phyloP scores from a whole-genome alignment of 176 grass and related monocot genomes.

The Avena eriantha region DNA sequence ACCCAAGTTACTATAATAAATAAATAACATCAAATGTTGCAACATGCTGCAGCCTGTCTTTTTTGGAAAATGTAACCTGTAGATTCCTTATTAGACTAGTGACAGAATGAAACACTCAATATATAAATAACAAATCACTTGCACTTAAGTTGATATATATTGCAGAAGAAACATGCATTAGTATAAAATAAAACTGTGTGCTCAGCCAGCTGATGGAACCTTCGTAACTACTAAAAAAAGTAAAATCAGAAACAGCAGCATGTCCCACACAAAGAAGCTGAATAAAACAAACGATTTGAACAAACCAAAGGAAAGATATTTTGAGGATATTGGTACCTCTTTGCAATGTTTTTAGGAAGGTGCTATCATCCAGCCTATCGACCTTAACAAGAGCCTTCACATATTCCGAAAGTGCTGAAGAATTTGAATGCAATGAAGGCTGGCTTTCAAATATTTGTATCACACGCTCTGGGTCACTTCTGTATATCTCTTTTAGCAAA shows the following conservation, averaged over 20 bases:
- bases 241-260: not conserved
- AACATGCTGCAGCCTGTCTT: not conserved
- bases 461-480: slow-evolving; percentile 93
- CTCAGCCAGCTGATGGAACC: not conserved
- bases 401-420: slow-evolving; percentile 88
- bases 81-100: not conserved
- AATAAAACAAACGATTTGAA: not conserved
- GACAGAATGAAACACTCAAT: not conserved
- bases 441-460: slow-evolving; percentile 98
- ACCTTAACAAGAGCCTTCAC: slow-evolving; percentile 96
- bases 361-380: slow-evolving; percentile 89
- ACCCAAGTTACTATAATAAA: not conserved
- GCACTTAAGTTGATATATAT: not conserved
- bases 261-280: slow-evolving; percentile 24
- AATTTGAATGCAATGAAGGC: slow-evolving; percentile 78
- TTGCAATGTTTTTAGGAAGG: slow-evolving; percentile 88
- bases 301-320: slow-evolving; percentile 21
- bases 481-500: slow-evolving; percentile 91
- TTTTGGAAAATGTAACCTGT: not conserved
- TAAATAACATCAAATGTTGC: not conserved
- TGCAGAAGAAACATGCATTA: not conserved
- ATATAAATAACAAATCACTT: not conserved
- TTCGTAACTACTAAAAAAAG: not conserved
- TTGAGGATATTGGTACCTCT: slow-evolving; percentile 59
- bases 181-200: not conserved